Evolutionary conservation across 2,329 filamentous ascomycete species (phyloP), one percentile per base, ranked within the genome.

Genomic region (Aspergillus proliferans): DNA sequence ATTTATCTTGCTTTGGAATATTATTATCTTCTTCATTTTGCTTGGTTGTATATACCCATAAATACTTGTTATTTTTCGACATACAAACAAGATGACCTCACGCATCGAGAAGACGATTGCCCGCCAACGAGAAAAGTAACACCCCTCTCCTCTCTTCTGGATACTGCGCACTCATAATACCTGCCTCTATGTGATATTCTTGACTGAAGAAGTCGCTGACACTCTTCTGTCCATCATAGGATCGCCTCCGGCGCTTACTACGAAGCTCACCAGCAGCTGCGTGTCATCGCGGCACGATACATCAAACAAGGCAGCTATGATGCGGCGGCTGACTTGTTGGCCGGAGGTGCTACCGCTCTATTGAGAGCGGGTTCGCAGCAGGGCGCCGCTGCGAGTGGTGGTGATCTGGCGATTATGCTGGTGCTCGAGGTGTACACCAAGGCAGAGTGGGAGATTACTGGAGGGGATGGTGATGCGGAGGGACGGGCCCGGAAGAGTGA

Each of bases 261-360:
- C 76, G 93, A 98, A 80, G 93, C 93, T 50, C 92, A 97, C 74
- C 93, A 98, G 72, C 93, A 98, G 76, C 88, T 95, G 58, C 89
- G 93, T 54, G 91, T 96, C 47, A 92, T 96, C 59, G 91, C 91
- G 52, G 86, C 89, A 36, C 90, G 94, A 50, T 95, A 98, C 74
- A 84, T 92, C 69, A 97, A 97, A 75, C 80, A 86, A 40, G 76
- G 81, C 53, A 92, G 92, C 78, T 96, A 87, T 80, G 70, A 79
- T 58, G 86, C 89, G 10, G 93, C 94, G 43, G 85, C 90, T 66
- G 88, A 95, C 58, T 86, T 97, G 56, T 80, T 98, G 56, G 85
- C 82, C 69, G 86, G 81, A 56, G 93, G 95, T 54, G 86, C 92
- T 1, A 84, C 87, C 59, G 85, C 91, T 24, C 81, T 98, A 8